Evolutionary conservation across 371 early-diverging fungal species (phyloP), one percentile per base, ranked within the genome.

Genomic region (Blakeslea trispora): DNA sequence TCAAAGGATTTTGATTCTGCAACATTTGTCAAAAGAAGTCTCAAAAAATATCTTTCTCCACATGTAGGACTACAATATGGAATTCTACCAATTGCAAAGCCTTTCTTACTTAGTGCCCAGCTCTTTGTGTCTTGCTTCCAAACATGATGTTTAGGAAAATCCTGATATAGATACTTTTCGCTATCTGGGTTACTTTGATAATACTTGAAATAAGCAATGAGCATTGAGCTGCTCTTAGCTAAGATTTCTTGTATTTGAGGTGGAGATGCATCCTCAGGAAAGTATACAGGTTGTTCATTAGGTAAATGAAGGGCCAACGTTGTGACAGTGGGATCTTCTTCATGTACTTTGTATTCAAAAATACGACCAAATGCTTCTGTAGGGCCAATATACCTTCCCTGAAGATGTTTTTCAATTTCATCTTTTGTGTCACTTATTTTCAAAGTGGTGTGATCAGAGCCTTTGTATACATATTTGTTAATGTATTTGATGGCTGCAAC

Each of bases 401-500:
- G 18, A 8, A 50, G 13, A 19, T 35, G 24, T 17, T 17, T 32
- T 11, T 41, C 24, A 21, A 39, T 41, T 3, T 41, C 52, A 51
- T 41, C 42, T 5, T 19, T 3, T 23, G 41, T 51, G 15, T 41
- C 40, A 9, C 42, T 41, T 2, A 24, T 1, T 15, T 22, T 11
- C 13, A 51, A n/a, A 3, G 51, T 41, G 19, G 41, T 51, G 5
- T 35, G 3, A 14, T 44, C 45, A 7, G 44, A 19, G 3, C 54
- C 44, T 45, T 53, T 53, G 24, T 53, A 53, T 0, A 53, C 45
- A 35, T 53, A 53, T n/a, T 53, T 53, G 45, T 53, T 23, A 21
- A 71, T 55, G 48, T 72, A 72, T 47, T 72, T 76, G 19, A 76
- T 59, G 0, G 64, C 61, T 1, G 41, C 10, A 11, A 65, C 43